Evolutionary conservation across 1,284 basidiomycete genomes (phyloP), one percentile per base, ranked within the genome.

Genomic region (Amylostereum areolatum): DNA sequence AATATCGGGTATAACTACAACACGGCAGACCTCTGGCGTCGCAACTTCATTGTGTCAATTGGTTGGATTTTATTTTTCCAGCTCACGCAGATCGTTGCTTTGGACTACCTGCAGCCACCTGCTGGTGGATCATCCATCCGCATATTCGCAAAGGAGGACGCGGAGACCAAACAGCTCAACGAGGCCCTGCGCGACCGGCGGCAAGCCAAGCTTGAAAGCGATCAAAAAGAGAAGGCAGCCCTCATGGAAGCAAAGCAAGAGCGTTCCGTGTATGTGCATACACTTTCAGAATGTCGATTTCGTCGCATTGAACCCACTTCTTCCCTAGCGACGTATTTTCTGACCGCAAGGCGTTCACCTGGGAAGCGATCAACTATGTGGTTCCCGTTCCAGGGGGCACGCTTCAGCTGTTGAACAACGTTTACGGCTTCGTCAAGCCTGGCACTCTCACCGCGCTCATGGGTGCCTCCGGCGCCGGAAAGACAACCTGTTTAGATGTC

Each of bases 341-440:
- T 35, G 66, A 78, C 52, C 68, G 73, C 46, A 78, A 72, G 55
- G 72, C 80, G 0, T 83, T 89, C 59, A 84, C 85, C 0, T 89
- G 85, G 85, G 80, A 86, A 59, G 66, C 68, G 10, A 64, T 89
- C 52, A 84, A 83, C 59, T 92, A 91, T 58, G 73, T 80, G 57
- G 85, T 93, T 28, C 84, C 83, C 5, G 80, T 88, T 30, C 78
- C 85, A 37, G 83, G 79, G 27, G 85, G 92, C 41, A 72, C 73
- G 3, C 77, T 76, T 18, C 76, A 85, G 46, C 74, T 96, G 35
- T 74, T 96, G 45, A 83, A 94, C 62, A 82, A 92, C 59, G 85
- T 96, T n/a, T 82, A 78, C 59, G 93, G 93, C 0, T 96, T 85
- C 67, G 90, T 94, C 51, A 86, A 85, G 57, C 91, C 91, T n/a